Evolutionary conservation across 345 rosid genomes (phyloP), one percentile per base, ranked within the genome.

Genomic region (Salix viminalis): DNA sequence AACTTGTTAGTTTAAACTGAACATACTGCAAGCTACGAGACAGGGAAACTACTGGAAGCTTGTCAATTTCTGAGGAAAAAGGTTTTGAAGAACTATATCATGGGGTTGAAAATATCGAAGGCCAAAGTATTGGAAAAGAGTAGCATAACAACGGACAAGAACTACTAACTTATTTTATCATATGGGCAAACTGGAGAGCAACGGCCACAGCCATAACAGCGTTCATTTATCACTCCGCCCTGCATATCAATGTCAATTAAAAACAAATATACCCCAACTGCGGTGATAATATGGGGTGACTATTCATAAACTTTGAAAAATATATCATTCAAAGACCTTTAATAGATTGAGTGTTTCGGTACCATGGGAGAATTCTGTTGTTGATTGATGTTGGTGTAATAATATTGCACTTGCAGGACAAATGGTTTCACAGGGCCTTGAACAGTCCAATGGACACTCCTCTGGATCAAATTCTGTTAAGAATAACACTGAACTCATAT

Each of bases 361-460:
- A 67, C 50, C 69, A 48, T n/a, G 23, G 30, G 74, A 58, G 64
- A 32, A 69, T 11, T 76, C 75, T 26, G 73, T 73, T 24, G 54
- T 67, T 65, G 79, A 70, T 69, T 66, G 76, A n/a, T 69, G 82
- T 66, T 67, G 71, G 72, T 79, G 56, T 18, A 84, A 50, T 23
- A 77, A 70, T 74, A 88, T 88, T 21, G 93, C 93, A 83, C 82
- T 82, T n/a, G 93, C 91, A 66, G 91, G 91, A 79, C 90, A 89
- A 36, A 88, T 86, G 68, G 15, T 72, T 73, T 88, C 93, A 70
- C 90, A 89, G 32, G 91, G 91, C 77, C 88, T 84, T 54, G 82
- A 67, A 77, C 93, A 89, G 80, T 89, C 89, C 14, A 62, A 54
- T 30, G 93, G 93, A 77, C 93, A 89, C 42, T 89, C 82, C 66